Evolutionary conservation across 1,139 yeast genomes (phyloP).

Genomic region (Hansenula sp.): DNA sequence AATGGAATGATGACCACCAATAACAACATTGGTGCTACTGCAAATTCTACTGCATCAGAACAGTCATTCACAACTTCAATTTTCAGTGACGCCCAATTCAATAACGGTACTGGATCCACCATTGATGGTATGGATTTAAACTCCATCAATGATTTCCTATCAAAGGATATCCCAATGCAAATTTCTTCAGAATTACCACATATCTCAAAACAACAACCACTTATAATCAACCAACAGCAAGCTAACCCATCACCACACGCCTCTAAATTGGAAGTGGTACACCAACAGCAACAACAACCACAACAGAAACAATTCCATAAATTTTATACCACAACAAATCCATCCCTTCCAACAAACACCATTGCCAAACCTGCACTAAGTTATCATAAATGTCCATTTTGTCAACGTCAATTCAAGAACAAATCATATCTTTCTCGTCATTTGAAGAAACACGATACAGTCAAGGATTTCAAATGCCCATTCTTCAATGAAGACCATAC

Average conservation of each 20-base stretch:
- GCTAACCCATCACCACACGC: background rate
- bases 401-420: constrained; percentile 70
- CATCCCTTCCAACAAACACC: background rate
- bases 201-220: background rate
- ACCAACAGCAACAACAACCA: background rate
- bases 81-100: constrained; percentile 4
- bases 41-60: background rate
- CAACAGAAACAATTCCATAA: constrained; percentile 12
- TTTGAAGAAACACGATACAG: constrained; percentile 71
- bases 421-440: constrained; percentile 89
- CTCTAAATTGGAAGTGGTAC: constrained; percentile 1
- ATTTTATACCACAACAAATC: constrained; percentile 7
- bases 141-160: constrained; percentile 7
- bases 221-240: no score
- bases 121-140: constrained; percentile 1
- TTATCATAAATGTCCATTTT: constrained; percentile 46
- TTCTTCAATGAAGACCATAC: constrained; percentile 46
- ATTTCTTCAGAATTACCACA: constrained; percentile 3
- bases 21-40: background rate
- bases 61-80: constrained; percentile 10
- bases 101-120: background rate
- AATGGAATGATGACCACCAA: background rate
- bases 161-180: constrained; percentile 9
- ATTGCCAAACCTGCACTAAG: constrained; percentile 5
- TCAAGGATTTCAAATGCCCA: constrained; percentile 82